phyloP scores from a whole-genome alignment of 768 basidiomycete species.

The Rossbeevera mucosa region DNA sequence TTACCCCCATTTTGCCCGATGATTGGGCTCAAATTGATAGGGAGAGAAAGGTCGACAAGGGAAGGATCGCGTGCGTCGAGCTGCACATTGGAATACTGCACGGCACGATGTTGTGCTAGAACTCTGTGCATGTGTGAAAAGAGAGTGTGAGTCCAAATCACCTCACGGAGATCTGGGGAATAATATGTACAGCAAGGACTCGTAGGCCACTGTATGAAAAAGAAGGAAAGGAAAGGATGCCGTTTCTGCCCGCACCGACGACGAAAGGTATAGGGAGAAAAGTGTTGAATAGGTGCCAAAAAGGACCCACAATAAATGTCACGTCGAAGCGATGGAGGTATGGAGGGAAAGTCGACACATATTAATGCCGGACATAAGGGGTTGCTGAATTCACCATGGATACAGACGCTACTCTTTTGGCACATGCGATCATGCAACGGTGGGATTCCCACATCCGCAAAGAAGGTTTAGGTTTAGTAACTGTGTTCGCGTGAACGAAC shows the following conservation, averaged over 20 bases:
- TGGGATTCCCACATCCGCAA: slow-evolving; percentile 4
- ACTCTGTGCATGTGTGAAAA: slow-evolving; percentile 11
- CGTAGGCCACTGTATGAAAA: slow-evolving; percentile 7
- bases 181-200: not conserved
- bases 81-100: slow-evolving; percentile 8
- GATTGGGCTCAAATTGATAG: slow-evolving; percentile 26
- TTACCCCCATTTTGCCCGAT: slow-evolving; percentile 19
- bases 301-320: not conserved
- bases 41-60: slow-evolving; percentile 35
- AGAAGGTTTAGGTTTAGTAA: not conserved
- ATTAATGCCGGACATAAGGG: slow-evolving; percentile 8
- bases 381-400: slow-evolving; percentile 19
- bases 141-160: slow-evolving; percentile 8
- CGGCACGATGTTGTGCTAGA: slow-evolving; percentile 8
- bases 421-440: not conserved
- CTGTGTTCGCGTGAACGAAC: not conserved
- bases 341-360: slow-evolving; percentile 1
- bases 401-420: slow-evolving; percentile 15
- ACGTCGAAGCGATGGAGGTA: slow-evolving; percentile 5
- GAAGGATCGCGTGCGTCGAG: slow-evolving; percentile 37
- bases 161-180: not conserved
- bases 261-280: slow-evolving; percentile 1
- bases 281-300: not conserved
- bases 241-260: slow-evolving; percentile 13
- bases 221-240: slow-evolving; percentile 21